Evolutionary conservation across 75 land plant species (phyloP), one percentile per base, ranked within the genome.

Genomic region (Larix kaempferi): DNA sequence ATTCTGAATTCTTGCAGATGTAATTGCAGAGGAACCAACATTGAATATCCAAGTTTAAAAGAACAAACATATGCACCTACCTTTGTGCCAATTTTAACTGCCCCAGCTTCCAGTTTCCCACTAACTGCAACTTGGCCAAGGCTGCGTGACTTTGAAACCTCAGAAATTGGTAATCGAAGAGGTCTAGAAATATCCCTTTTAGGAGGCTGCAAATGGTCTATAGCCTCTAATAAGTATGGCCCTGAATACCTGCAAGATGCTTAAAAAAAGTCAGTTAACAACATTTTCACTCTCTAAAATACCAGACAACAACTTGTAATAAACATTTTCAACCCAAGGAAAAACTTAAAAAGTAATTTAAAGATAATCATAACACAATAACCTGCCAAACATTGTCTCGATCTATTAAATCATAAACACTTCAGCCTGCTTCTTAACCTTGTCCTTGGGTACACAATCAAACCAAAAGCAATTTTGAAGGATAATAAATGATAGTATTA

Each of bases 31-130:
- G 6, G 39, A 7, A n/a, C 16, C 6, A 4, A 37, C 6, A 16
- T 35, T 29, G 19, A 66, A 19, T 35, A 66, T 5, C 5, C 6
- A 35, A 6, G 17, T 15, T 4, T 14, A 66, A 66, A 35, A 66
- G 11, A 35, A 4, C 17, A 37, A 15, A 3, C 19, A 19, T 8
- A 15, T 14, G 39, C 19, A 17, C 39, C n/a, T 78, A 94, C 98
- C 98, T 92, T 97, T 39, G 79, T 79, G 76, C 99, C 99, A 77
- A 71, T 77, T 82, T 79, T 89, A 69, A 97, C 71, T 56, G 95
- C 98, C 73, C 99, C 99, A 84, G 88, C 84, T 75, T 91, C 98
- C 77, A 97, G 61, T 82, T 97, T 97, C 7, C 99, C 99, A 88
- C 90, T 86, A 39, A 84, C 85, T 49, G 92, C 88, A 35, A 90